Conservation (phyloP, 1,284 basidiomycete genomes). For the Trichosporon faecale region DNA sequence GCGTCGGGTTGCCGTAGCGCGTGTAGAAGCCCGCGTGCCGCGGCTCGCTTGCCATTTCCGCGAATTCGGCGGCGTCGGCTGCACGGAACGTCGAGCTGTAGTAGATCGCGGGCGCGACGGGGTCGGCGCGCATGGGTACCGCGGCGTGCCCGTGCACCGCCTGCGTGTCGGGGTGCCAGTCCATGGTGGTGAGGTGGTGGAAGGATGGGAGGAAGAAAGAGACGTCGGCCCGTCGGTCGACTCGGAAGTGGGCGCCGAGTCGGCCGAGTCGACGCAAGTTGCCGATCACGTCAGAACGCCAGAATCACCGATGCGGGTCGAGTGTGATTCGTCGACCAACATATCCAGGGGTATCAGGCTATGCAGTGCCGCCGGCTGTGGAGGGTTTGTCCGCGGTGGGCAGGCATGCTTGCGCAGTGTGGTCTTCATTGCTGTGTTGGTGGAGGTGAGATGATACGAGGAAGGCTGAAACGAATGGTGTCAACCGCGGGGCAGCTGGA, state of each 20-base stretch:
- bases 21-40: constrained; percentile 20
- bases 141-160: constrained; percentile 14
- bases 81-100: constrained; percentile 24
- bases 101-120: constrained; percentile 20
- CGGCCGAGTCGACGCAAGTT: neutral
- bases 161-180: constrained; percentile 21
- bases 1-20: constrained; percentile 23
- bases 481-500: too few relatives aligned
- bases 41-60: constrained; percentile 14
- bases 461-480: too few relatives aligned
- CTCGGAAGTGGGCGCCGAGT: neutral
- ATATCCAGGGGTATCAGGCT: too few relatives aligned
- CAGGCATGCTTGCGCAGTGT: too few relatives aligned
- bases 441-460: too few relatives aligned
- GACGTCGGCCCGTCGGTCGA: neutral
- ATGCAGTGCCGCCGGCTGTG: neutral
- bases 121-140: constrained; percentile 3
- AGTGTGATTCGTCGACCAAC: neutral
- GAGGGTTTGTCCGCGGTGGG: too few relatives aligned
- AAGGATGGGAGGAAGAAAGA: neutral
- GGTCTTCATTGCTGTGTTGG: too few relatives aligned
- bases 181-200: neutral
- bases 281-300: neutral
- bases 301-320: neutral
- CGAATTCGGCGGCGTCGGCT: constrained; percentile 12